Base-by-base conservation (phyloP, 345 rosid genomes). In the Psidium guajava region DNA sequence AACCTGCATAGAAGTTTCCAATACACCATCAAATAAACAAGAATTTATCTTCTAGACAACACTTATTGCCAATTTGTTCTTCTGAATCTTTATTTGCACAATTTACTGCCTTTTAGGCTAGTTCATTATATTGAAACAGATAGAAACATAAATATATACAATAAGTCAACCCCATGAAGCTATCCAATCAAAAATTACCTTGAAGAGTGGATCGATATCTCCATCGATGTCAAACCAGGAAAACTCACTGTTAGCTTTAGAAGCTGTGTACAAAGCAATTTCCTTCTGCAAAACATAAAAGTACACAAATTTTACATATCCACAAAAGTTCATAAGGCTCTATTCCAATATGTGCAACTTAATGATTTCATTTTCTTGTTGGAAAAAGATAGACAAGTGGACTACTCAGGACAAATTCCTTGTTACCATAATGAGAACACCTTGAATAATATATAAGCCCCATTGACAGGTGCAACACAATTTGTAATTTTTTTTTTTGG, bases 251-350 rank as follows among this genome's bases (percentile, higher is more conserved):
- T 88, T 93, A 87, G 90, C 84, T 89, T 95, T 97, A 64, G 94
- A 93, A 91, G 99, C 99, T 1, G 98, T 97, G 83, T 97, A 97
- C 85, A 97, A 91, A 86, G 97, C 99, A 88, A 97, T 89, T 92
- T 95, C 99, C 89, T 97, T 97, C 99, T 97, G 97, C 96, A 90
- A 84, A 86, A 83, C 85, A 69, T 69, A 69, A 21, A 36, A 69
- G 47, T 36, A 36, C 47, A 20, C 25, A 2, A 32, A 69, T 69
- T 18, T 32, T 18, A 36, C 47, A 69, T 36, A 36, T 69, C 47
- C 80, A 69, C 80, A 36, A 8, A 36, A 69, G 47, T 69, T 36
- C 5, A 4, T 16, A 18, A 69, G 36, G 80, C 40, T 69, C 40
- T 36, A 36, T 69, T 69, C 47, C 80, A 69, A 18, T 69, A 64